Conservation (phyloP, 495 filamentous ascomycete genomes). For the Annulohypoxylon maeteangense region DNA sequence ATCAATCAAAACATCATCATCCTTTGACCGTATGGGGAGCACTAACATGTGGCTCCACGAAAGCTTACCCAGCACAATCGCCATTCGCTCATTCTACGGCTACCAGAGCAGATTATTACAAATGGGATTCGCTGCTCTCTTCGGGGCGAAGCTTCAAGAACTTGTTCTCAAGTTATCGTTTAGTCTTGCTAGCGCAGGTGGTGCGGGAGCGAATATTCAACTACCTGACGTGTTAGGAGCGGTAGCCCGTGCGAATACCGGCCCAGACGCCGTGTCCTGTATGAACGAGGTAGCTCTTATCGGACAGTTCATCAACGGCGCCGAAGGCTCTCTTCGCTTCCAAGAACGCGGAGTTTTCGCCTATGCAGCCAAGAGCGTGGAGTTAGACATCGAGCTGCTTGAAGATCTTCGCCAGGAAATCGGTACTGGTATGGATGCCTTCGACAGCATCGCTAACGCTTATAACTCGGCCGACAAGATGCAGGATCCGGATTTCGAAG, state of each 20-base stretch:
- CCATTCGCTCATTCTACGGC: conserved; percentile 61
- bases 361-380: conserved; percentile 59
- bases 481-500: conserved; percentile 33
- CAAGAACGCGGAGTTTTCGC: conserved; percentile 59
- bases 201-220: conserved; percentile 45
- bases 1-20: conserved; percentile 40
- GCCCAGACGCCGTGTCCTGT: conserved; percentile 52
- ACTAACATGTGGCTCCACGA: conserved; percentile 58
- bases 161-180: conserved; percentile 63
- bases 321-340: conserved; percentile 52
- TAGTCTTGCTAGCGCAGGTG: conserved; percentile 51
- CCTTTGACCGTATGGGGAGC: conserved; percentile 20
- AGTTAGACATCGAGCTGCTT: conserved; percentile 59
- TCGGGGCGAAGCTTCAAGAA: conserved; percentile 60
- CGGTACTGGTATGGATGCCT: conserved; percentile 62
- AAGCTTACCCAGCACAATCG: conserved; percentile 57
- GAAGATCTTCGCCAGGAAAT: conserved; percentile 63
- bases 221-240: conserved; percentile 62
- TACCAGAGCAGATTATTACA: conserved; percentile 64
- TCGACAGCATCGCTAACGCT: conserved; percentile 53
- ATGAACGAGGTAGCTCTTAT: conserved; percentile 59
- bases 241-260: conserved; percentile 59
- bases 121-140: conserved; percentile 60
- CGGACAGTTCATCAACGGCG: conserved; percentile 59
- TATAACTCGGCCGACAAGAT: conserved; percentile 32